Conservation (phyloP, 257 asterid genomes). For the Eustoma russellianum region DNA sequence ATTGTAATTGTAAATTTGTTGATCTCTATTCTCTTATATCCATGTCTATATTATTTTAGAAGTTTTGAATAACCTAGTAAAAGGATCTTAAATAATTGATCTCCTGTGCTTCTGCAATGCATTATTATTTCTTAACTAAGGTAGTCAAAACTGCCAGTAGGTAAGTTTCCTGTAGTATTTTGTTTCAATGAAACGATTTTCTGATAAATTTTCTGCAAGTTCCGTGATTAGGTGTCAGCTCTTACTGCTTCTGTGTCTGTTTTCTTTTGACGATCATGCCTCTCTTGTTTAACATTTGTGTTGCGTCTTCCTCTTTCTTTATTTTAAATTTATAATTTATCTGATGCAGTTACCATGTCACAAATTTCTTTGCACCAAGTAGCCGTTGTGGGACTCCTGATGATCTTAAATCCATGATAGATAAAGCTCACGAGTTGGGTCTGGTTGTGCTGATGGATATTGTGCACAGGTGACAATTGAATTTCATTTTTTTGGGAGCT, state of each 20-base stretch:
- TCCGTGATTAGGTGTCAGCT: background rate
- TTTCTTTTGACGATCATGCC: background rate
- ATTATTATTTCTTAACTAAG: too few species aligned
- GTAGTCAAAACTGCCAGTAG: too few species aligned
- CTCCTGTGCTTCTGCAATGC: too few species aligned
- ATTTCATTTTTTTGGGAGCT: too few species aligned
- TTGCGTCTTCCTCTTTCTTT: background rate
- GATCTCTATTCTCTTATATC: background rate
- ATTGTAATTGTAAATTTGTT: slow-evolving; percentile 2
- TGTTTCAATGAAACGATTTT: too few species aligned
- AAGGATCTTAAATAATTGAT: too few species aligned
- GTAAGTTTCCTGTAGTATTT: too few species aligned
- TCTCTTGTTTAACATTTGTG: background rate
- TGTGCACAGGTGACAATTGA: slow-evolving; percentile 71
- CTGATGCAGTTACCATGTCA: slow-evolving; percentile 89
- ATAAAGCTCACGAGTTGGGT: slow-evolving; percentile 95
- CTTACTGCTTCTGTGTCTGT: background rate
- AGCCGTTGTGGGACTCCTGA: slow-evolving; percentile 98
- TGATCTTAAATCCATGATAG: slow-evolving; percentile 90
- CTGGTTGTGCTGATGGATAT: slow-evolving; percentile 95
- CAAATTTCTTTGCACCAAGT: slow-evolving; percentile 99
- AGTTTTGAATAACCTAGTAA: too few species aligned
- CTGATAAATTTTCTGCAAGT: background rate
- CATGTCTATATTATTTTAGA: too few species aligned
- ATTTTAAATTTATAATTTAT: too few species aligned